These are phyloP conservation scores for Botrytis deweyae DNA, from an alignment of 2,329 filamentous ascomycete species.

Conservation along the genomic window DNA sequence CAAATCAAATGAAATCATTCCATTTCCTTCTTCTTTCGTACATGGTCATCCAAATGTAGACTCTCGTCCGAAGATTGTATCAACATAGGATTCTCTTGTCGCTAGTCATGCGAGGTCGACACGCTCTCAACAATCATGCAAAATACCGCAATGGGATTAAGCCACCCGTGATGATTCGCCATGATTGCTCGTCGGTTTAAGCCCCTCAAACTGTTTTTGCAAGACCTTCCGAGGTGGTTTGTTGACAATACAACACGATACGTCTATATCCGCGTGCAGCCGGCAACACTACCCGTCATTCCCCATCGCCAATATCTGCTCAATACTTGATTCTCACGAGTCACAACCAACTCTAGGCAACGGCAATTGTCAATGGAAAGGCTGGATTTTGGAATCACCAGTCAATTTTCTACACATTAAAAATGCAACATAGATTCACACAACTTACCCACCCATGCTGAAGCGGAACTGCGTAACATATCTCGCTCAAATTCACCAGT, in stretches of 20 bases:
- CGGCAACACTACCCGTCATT: neutral
- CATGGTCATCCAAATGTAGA: slow-evolving; percentile 1
- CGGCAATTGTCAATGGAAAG: neutral
- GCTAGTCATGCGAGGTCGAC: slow-evolving; percentile 1
- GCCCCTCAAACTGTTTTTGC: neutral
- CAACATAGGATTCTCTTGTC: neutral
- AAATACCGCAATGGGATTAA: neutral
- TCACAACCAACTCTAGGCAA: neutral
- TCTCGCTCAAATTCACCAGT: slow-evolving; percentile 6
- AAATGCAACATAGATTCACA: neutral
- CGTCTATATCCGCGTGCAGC: neutral
- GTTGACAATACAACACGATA: neutral
- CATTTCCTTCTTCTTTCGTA: slow-evolving; percentile 12
- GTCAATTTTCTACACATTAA: neutral
- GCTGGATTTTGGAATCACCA: neutral
- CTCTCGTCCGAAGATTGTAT: neutral
- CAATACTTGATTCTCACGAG: neutral
- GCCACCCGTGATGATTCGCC: neutral
- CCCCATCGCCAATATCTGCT: neutral
- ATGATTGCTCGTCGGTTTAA: neutral
- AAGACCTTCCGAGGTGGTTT: neutral
- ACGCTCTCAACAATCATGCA: slow-evolving; percentile 1
- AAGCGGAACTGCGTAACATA: slow-evolving; percentile 10
- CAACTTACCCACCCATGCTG: neutral
- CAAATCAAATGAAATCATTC: neutral